These are phyloP conservation scores for Chalciporus pseudorubinellus DNA, from an alignment of 768 basidiomycete species.

Conservation along the genomic window DNA sequence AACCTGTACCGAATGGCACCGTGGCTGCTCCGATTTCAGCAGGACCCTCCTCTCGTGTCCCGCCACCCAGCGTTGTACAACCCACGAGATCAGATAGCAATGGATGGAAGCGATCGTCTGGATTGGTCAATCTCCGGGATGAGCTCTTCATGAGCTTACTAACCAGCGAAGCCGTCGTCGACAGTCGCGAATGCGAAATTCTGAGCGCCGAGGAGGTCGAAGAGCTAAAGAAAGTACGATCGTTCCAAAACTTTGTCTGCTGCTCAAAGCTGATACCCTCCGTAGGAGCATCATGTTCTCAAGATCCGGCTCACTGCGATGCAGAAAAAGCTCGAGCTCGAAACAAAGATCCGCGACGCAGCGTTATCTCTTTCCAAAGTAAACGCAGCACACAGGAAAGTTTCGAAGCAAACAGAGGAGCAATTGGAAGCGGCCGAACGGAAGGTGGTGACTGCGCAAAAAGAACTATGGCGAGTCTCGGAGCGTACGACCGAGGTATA, in stretches of 20 bases:
- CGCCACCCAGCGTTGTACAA: constrained; percentile 31
- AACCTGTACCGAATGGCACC: constrained; percentile 12
- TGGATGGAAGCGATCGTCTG: constrained; percentile 45
- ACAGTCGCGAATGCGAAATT: constrained; percentile 79
- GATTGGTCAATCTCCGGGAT: constrained; percentile 60
- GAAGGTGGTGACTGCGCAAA: constrained; percentile 68
- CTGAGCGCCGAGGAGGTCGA: constrained; percentile 72
- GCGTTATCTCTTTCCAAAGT: constrained; percentile 71
- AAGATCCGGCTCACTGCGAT: constrained; percentile 62
- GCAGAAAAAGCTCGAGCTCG: constrained; percentile 72
- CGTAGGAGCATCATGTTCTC: constrained; percentile 73
- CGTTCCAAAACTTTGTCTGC: constrained; percentile 14
- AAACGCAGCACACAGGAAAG: constrained; percentile 53
- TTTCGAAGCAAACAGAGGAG: constrained; percentile 63
- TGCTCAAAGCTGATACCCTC: constrained; percentile 8
- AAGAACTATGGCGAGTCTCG: constrained; percentile 66
- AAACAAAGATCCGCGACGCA: constrained; percentile 87
- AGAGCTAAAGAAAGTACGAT: constrained; percentile 63
- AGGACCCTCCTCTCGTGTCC: constrained; percentile 38
- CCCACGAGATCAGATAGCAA: constrained; percentile 37
- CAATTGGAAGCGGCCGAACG: constrained; percentile 72
- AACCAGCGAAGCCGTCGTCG: constrained; percentile 92
- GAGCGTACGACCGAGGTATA: constrained; percentile 63
- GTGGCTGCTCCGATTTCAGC: constrained; percentile 28
- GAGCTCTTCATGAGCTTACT: constrained; percentile 87